Conservation (phyloP, 164 flowering plant species). For the Aristolochia fimbriata region DNA sequence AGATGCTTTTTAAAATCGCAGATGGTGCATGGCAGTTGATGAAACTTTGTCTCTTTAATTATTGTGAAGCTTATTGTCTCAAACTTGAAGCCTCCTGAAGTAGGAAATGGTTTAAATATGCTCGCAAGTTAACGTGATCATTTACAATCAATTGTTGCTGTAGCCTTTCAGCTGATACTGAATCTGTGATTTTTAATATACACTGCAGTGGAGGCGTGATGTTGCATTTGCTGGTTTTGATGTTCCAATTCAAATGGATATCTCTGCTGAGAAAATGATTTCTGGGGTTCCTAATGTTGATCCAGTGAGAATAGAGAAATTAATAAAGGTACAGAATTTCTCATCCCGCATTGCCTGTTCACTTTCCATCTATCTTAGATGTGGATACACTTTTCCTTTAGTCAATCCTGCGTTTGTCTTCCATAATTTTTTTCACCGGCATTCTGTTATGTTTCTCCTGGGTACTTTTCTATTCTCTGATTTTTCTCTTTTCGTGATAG, state of each 20-base stretch:
- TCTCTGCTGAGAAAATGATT: conserved; percentile 94
- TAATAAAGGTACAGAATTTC: conserved; percentile 50
- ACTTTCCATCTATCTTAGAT: background rate
- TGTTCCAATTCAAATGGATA: conserved; percentile 90
- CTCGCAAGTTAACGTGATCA: too few species aligned
- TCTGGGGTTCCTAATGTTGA: conserved; percentile 75
- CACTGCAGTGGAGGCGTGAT: conserved; percentile 86
- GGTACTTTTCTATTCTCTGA: background rate
- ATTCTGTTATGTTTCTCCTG: background rate
- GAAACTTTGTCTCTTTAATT: too few species aligned
- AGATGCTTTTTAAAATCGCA: too few species aligned
- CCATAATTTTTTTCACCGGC: background rate
- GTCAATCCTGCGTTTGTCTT: background rate
- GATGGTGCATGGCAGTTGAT: too few species aligned
- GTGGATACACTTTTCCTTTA: background rate
- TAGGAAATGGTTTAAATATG: too few species aligned
- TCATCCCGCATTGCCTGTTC: background rate
- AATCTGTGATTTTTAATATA: background rate
- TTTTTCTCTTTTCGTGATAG: conserved; percentile 5
- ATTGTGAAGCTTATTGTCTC: too few species aligned
- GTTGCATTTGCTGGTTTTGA: conserved; percentile 98
- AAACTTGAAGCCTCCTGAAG: too few species aligned
- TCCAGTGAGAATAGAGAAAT: conserved; percentile 69
- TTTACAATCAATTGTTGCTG: too few species aligned
- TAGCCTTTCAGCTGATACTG: too few species aligned